A percentile compares a stretch with the other conserved stretches of the same genome.
Conservation (phyloP, 139 green algal genomes). For the Pleodorina starrii region DNA sequence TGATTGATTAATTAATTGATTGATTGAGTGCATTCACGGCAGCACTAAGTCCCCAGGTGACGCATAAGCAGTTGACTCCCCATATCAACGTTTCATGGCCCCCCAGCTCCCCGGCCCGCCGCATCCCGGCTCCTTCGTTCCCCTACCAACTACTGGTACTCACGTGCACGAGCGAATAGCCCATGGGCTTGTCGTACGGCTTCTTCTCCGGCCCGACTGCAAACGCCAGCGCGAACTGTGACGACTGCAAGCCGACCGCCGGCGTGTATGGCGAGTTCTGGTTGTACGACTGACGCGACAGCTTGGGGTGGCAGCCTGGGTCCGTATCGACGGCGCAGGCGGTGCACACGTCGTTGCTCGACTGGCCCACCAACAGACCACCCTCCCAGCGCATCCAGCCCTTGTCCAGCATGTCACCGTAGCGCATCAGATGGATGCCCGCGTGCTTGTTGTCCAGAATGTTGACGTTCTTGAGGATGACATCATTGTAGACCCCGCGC, state of each 20-base stretch:
- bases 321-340: slow-evolving; percentile 46
- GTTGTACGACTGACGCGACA: slow-evolving; percentile 64
- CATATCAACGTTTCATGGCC: too few relatives aligned
- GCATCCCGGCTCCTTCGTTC: too few relatives aligned
- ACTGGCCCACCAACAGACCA: slow-evolving; percentile 57
- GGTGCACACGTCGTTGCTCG: slow-evolving; percentile 50
- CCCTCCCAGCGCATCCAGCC: slow-evolving; percentile 25
- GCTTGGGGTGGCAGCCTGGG: slow-evolving; percentile 60
- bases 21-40: too few relatives aligned
- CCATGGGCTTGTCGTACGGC: slow-evolving; percentile 70
- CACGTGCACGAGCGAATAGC: slow-evolving; percentile 59
- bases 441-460: slow-evolving; percentile 67
- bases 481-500: slow-evolving; percentile 52
- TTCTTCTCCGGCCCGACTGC: slow-evolving; percentile 65
- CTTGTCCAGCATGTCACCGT: slow-evolving; percentile 30
- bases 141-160: background rate
- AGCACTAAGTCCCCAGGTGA: too few relatives aligned
- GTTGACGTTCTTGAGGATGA: slow-evolving; percentile 55
- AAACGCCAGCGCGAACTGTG: slow-evolving; percentile 66
- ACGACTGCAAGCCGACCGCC: slow-evolving; percentile 52
- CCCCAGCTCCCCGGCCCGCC: too few relatives aligned
- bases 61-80: too few relatives aligned
- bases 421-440: slow-evolving; percentile 57
- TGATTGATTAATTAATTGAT: too few relatives aligned
- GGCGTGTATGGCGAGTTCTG: slow-evolving; percentile 37